These are phyloP conservation scores for Trichoderma lentiforme DNA, from an alignment of 2,329 filamentous ascomycete species.

Conservation along the genomic window DNA sequence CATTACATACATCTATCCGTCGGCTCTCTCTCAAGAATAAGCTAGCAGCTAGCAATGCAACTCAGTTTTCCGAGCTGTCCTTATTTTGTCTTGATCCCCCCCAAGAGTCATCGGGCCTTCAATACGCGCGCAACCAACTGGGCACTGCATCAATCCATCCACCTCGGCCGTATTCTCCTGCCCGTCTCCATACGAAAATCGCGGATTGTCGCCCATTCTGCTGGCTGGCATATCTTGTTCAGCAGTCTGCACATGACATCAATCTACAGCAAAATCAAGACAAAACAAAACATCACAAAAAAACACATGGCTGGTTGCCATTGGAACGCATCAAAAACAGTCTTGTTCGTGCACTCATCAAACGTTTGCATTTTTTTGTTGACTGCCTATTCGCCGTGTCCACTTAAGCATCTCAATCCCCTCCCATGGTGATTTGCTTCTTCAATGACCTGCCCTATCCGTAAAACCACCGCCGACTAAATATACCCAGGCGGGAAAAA, in stretches of 20 bases:
- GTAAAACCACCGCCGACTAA: slow-evolving; percentile 14
- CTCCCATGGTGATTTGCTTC: slow-evolving; percentile 15
- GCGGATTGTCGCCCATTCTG: not conserved
- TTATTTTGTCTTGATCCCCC: not conserved
- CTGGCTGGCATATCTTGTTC: not conserved
- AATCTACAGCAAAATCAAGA: not conserved
- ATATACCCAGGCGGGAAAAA: slow-evolving; percentile 3
- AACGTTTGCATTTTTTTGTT: slow-evolving; percentile 18
- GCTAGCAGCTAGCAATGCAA: not conserved
- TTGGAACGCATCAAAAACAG: not conserved
- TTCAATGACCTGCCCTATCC: slow-evolving; percentile 16
- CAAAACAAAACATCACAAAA: not conserved
- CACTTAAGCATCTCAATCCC: slow-evolving; percentile 15
- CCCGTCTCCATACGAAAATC: not conserved
- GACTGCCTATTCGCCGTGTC: slow-evolving; percentile 18
- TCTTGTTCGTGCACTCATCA: slow-evolving; percentile 17
- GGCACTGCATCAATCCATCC: not conserved
- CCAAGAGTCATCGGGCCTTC: not conserved
- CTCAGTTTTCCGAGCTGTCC: not conserved
- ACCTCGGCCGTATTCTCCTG: not conserved
- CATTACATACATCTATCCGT: not conserved
- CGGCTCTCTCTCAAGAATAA: not conserved
- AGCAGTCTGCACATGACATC: not conserved
- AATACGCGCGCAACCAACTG: not conserved
- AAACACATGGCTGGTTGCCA: not conserved